phyloP scores from a whole-genome alignment of 1,284 basidiomycete genomes.

The Ustilago trichophora region DNA sequence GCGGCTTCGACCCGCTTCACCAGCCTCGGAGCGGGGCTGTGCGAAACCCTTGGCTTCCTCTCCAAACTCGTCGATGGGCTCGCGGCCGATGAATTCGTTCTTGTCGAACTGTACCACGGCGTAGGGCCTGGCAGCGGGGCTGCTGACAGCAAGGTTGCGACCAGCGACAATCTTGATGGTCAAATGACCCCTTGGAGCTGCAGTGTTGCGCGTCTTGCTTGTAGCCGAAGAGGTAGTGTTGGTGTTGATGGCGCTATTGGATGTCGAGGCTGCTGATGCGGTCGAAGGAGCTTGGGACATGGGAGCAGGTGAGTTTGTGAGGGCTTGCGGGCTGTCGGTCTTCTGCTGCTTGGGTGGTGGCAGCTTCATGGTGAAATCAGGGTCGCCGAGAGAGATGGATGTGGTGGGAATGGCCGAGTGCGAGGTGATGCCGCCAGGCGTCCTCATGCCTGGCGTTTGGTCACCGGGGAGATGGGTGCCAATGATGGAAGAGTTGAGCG shows the following conservation, averaged over 20 bases:
- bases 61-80: constrained; percentile 84
- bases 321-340: constrained; percentile 1
- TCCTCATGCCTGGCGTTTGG: constrained; percentile 54
- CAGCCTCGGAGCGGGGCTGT: constrained; percentile 72
- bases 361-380: constrained; percentile 65
- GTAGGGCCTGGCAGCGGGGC: constrained; percentile 78
- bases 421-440: constrained; percentile 56
- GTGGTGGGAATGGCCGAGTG: constrained; percentile 59
- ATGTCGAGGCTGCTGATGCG: constrained; percentile 3
- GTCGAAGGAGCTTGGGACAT: constrained; percentile 4
- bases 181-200: constrained; percentile 76
- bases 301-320: not conserved
- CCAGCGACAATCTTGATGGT: constrained; percentile 95
- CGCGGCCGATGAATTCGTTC: constrained; percentile 95
- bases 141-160: constrained; percentile 74
- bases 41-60: constrained; percentile 84
- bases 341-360: constrained; percentile 58
- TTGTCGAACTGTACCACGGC: constrained; percentile 98
- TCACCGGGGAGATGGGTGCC: constrained; percentile 29
- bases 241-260: constrained; percentile 4
- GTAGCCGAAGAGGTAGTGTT: constrained; percentile 2
- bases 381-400: constrained; percentile 50
- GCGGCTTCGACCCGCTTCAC: constrained; percentile 72
- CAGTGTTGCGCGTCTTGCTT: constrained; percentile 55
- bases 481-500: constrained; percentile 41